Conservation (phyloP, 2,329 filamentous ascomycete genomes). For the Conoideocrella luteorostrata region DNA sequence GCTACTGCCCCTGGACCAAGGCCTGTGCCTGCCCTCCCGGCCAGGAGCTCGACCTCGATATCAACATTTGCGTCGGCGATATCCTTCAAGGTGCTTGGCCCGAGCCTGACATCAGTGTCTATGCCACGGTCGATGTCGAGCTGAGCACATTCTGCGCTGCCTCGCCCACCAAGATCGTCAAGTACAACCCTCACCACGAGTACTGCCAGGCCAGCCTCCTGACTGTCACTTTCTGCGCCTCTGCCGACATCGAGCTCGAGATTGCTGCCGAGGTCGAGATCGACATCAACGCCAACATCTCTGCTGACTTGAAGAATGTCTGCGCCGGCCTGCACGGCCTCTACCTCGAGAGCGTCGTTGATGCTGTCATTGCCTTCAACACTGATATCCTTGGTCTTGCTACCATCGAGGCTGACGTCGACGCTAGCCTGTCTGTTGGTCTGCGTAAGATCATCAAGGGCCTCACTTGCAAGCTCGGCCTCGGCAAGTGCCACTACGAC, state of each 20-base stretch:
- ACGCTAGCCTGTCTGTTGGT: slow-evolving; percentile 19
- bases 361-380: slow-evolving; percentile 32
- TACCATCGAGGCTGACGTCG: slow-evolving; percentile 18
- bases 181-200: slow-evolving; percentile 25
- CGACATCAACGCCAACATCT: slow-evolving; percentile 18
- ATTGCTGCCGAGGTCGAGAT: slow-evolving; percentile 16
- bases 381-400: slow-evolving; percentile 26
- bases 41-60: slow-evolving; percentile 29
- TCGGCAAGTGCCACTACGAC: slow-evolving; percentile 28
- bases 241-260: slow-evolving; percentile 21
- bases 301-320: slow-evolving; percentile 24
- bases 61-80: slow-evolving; percentile 20
- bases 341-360: slow-evolving; percentile 22
- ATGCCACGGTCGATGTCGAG: slow-evolving; percentile 19
- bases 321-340: slow-evolving; percentile 26
- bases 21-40: slow-evolving; percentile 38
- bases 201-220: slow-evolving; percentile 29
- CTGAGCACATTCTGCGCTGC: slow-evolving; percentile 28
- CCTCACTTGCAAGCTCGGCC: slow-evolving; percentile 24
- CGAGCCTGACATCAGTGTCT: slow-evolving; percentile 20
- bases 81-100: slow-evolving; percentile 26
- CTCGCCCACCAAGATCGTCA: slow-evolving; percentile 28
- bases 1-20: slow-evolving; percentile 31
- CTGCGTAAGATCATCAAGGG: slow-evolving; percentile 18
- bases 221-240: slow-evolving; percentile 28